Base-by-base conservation (phyloP, 305 asterid genomes). In the Fraxinus platypoda region DNA sequence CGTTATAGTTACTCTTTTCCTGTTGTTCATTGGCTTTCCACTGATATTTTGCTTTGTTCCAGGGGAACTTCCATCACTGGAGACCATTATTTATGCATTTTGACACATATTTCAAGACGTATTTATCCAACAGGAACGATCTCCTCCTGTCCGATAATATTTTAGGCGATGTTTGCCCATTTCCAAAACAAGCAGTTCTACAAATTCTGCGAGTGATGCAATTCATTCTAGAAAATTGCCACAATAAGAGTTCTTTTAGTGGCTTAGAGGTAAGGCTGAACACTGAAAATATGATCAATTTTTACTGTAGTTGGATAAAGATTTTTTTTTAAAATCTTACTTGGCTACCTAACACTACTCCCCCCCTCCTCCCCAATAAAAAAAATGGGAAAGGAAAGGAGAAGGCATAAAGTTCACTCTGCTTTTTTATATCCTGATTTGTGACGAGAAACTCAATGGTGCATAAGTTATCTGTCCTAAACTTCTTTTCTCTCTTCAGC, bases 61-160 rank as follows among this genome's bases (percentile, higher is more conserved):
- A 95, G 99, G 99, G 98, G 34, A 92, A 93, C 78, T 95, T 95
- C 86, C 93, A 93, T 88, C 97, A 95, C 76, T 95, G 99, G 99
- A 92, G 99, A 81, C 97, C 96, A 74, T 87, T 95, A 86, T 93
- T 95, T 90, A 93, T 91, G 80, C 98, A 95, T 87, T 95, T 95
- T 73, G 98, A 94, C 85, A 86, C 99, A 80, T 95, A 94, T 86
- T 94, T 94, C 89, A 95, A 95, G 95, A 88, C 97, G 17, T 89
- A 93, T 84, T 66, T 94, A 85, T 91, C 95, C 75, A 83, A 89
- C 91, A 90, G 99, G 90, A 92, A 91, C 17, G 98, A 94, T 78
- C 98, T 95, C 85, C 95, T 91, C 86, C 84, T 95, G 85, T 91
- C 93, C 57, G 93, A 92, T 87, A 90, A 92, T 81, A 84, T 92